These are phyloP conservation scores for Polychaeton citri DNA, from an alignment of 2,329 filamentous ascomycete species.

Conservation along the genomic window DNA sequence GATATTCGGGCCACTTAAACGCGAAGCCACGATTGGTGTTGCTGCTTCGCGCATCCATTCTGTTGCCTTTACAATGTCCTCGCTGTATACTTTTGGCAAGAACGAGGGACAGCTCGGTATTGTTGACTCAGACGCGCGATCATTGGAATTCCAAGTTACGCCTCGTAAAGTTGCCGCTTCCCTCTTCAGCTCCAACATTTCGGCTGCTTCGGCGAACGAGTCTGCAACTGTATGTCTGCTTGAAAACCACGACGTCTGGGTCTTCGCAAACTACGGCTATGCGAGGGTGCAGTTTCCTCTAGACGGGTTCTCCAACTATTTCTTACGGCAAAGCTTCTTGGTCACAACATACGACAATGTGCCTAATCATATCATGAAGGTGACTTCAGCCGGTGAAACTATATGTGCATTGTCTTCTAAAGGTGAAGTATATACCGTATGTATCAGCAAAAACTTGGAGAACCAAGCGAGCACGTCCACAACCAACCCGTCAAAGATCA, in stretches of 20 bases:
- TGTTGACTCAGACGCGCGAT: constrained; percentile 88
- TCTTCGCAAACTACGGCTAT: constrained; percentile 93
- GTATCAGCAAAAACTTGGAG: constrained; percentile 57
- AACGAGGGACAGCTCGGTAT: constrained; percentile 89
- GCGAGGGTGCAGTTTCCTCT: constrained; percentile 77
- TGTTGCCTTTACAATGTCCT: constrained; percentile 67
- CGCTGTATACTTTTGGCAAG: constrained; percentile 86
- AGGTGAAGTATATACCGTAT: constrained; percentile 79
- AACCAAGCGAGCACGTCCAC: constrained; percentile 55
- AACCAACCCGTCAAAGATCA: constrained; percentile 84
- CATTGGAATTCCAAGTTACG: constrained; percentile 66
- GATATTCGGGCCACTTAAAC: constrained; percentile 82
- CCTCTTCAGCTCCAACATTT: constrained; percentile 58
- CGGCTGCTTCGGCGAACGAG: constrained; percentile 76
- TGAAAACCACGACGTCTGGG: constrained; percentile 76
- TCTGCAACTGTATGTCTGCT: constrained; percentile 76
- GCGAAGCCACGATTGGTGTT: constrained; percentile 66
- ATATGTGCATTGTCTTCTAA: constrained; percentile 75
- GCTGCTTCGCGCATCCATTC: constrained; percentile 88
- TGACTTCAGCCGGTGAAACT: constrained; percentile 77
- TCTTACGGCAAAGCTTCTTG: constrained; percentile 52
- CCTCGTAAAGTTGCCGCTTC: constrained; percentile 84
- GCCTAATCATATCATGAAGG: constrained; percentile 57
- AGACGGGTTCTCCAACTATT: constrained; percentile 58
- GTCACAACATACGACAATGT: constrained; percentile 51